A percentile compares a stretch with the other conserved stretches of the same genome.
These are phyloP conservation scores for Penicillium lividum DNA, from an alignment of 495 filamentous ascomycete species.

Conservation along the genomic window DNA sequence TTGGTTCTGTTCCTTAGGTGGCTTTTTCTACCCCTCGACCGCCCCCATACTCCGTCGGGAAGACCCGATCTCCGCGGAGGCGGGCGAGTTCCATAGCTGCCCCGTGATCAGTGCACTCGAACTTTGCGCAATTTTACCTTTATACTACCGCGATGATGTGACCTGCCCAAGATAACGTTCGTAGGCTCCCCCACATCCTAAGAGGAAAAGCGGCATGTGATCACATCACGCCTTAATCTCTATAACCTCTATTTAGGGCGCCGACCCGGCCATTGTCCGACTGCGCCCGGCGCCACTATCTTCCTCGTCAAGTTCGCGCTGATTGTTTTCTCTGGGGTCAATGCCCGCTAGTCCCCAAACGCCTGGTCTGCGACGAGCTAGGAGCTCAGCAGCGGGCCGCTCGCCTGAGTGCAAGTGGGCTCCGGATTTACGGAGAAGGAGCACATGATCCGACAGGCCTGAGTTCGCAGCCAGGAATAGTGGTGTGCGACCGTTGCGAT, in stretches of 20 bases:
- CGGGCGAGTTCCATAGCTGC: slow-evolving; percentile 9
- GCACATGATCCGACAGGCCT: slow-evolving; percentile 60
- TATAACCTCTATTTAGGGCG: slow-evolving; percentile 23
- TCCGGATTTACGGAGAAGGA: slow-evolving; percentile 66
- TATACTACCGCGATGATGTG: slow-evolving; percentile 18
- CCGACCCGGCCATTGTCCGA: slow-evolving; percentile 38
- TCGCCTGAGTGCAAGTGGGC: slow-evolving; percentile 71
- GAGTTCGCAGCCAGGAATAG: slow-evolving; percentile 73
- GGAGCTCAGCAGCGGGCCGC: slow-evolving; percentile 49
- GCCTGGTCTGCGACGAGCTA: slow-evolving; percentile 45
- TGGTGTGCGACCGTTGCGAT: slow-evolving; percentile 77
- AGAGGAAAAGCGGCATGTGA: slow-evolving; percentile 13
- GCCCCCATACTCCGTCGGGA: slow-evolving; percentile 17
- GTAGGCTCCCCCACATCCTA: not conserved
- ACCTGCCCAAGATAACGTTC: slow-evolving; percentile 7
- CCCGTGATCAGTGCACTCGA: slow-evolving; percentile 19
- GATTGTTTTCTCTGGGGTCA: slow-evolving; percentile 38
- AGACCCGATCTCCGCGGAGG: slow-evolving; percentile 28
- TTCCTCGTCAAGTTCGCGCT: slow-evolving; percentile 36
- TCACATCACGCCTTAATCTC: not conserved
- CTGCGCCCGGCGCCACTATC: slow-evolving; percentile 13
- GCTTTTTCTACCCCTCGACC: slow-evolving; percentile 14
- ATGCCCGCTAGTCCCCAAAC: slow-evolving; percentile 51
- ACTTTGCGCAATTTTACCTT: not conserved
- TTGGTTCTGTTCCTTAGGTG: slow-evolving; percentile 5